These are phyloP conservation scores for Entrophospora sp. DNA, from an alignment of 192 early-diverging fungal genomes.

Conservation along the genomic window DNA sequence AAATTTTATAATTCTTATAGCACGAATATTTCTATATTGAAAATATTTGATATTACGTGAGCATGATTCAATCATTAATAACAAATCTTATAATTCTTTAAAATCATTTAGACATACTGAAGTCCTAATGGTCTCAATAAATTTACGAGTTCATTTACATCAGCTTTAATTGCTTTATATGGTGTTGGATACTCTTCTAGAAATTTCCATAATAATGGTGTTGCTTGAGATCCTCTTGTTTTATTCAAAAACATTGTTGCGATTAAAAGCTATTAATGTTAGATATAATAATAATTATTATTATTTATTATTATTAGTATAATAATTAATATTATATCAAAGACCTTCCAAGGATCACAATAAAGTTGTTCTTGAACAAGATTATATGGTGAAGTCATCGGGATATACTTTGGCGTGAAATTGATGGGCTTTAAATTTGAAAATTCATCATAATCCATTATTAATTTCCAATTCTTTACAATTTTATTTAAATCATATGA, in stretches of 20 bases:
- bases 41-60: background rate
- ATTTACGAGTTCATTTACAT: background rate
- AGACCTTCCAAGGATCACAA: conserved; percentile 22
- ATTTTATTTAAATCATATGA: no score
- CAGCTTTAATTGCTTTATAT: conserved; percentile 4
- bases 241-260: conserved; percentile 19
- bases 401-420: conserved; percentile 18
- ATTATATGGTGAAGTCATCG: conserved; percentile 15
- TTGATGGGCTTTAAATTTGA: no score
- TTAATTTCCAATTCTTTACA: no score
- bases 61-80: background rate
- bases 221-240: conserved; percentile 3
- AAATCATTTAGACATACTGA: conserved; percentile 7
- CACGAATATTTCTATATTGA: conserved; percentile 1
- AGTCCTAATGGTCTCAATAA: conserved; percentile 17
- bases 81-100: background rate
- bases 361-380: conserved; percentile 19
- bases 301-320: background rate
- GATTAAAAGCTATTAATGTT: background rate
- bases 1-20: conserved; percentile 15
- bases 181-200: conserved; percentile 14
- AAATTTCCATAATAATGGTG: conserved; percentile 20
- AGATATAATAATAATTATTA: background rate
- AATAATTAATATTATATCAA: background rate
- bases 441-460: no score